Percentiles rank a stretch among this genome's conserved stretches.
These are phyloP conservation scores for Fusarium napiforme DNA, from an alignment of 2,329 filamentous ascomycete genomes.

Conservation along the genomic window DNA sequence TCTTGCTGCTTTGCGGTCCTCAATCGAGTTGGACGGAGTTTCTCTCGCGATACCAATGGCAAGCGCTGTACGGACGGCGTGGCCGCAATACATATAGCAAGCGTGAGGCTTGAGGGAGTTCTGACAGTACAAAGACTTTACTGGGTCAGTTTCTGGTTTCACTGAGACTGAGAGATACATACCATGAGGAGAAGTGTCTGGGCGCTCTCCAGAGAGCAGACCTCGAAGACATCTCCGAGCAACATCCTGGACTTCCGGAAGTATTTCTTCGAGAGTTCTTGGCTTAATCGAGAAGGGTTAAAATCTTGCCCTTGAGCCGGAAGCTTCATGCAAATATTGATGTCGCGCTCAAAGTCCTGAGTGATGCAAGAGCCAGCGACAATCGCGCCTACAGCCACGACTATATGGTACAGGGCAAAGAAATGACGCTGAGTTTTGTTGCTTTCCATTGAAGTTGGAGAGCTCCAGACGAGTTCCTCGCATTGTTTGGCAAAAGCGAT, in stretches of 20 bases:
- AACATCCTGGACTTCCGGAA: neutral
- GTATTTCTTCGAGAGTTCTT: neutral
- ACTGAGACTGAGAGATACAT: fast-evolving
- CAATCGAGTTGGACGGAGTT: neutral
- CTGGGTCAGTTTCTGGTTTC: neutral
- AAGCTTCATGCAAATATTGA: neutral
- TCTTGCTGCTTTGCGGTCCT: neutral
- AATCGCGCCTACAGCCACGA: neutral
- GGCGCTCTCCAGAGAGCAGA: neutral
- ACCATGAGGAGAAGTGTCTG: conserved; percentile 5
- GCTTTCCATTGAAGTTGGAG: neutral
- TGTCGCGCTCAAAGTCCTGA: neutral
- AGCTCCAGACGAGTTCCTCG: neutral
- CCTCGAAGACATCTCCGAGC: neutral
- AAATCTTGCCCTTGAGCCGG: neutral
- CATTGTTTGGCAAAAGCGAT: neutral
- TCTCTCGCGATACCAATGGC: neutral
- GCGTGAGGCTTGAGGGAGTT: conserved; percentile 1
- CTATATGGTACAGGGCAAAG: neutral
- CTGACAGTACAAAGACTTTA: conserved; percentile 1
- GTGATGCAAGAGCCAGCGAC: neutral
- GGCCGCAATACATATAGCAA: conserved; percentile 2
- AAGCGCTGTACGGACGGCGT: neutral
- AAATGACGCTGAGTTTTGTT: neutral
- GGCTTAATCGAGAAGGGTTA: neutral